Evolutionary conservation across 805 yeast genomes (phyloP), one percentile per base, ranked within the genome.

Genomic region (Metschnikowia gelsemii): DNA sequence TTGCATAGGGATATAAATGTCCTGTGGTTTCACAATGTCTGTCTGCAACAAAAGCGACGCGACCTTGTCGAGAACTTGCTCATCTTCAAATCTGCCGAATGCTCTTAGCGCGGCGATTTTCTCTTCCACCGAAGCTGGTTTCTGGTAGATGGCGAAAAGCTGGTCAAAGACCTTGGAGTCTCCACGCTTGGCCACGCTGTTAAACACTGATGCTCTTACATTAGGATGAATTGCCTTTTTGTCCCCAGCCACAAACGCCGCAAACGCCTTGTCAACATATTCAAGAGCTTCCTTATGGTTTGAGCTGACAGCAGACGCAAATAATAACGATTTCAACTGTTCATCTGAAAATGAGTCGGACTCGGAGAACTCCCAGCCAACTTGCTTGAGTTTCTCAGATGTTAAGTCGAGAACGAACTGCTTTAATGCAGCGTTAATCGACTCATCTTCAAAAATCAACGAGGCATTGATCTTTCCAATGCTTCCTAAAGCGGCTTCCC

Each of bases 1-100:
- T 46, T 69, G 77, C 79, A 91, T 72, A 50, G 96, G 95, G 51
- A 80, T 74, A 65, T 80, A 80, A 40, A 84, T 75, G 61, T 87
- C 95, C 69, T 87, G 95, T 28, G 66, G 63, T 52, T 79, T 77
- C 46, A 84, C 70, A 33, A 80, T 64, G 23, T 83, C 82, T 47
- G 63, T 49, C 43, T 81, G 78, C 48, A 82, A 73, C 49, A 82
- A 60, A 56, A 72, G 70, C 3, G 64, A 72, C 21, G 82, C 66
- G 5, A 86, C 77, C 69, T 78, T 78, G 54, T 76, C 66, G 42
- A 79, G 68, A 38, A 82, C 63, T 38, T 69, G 66, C 3, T 69
- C 63, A 39, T 78, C 75, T 43, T 69, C 75, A 55, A 84, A 81
- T 49, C 72, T 60, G 55, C 95, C 95, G 35, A 87, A 69, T 8